Evolutionary conservation across 371 early-diverging fungal genomes (phyloP).

Genomic region (Neoconidiobolus thromboides): DNA sequence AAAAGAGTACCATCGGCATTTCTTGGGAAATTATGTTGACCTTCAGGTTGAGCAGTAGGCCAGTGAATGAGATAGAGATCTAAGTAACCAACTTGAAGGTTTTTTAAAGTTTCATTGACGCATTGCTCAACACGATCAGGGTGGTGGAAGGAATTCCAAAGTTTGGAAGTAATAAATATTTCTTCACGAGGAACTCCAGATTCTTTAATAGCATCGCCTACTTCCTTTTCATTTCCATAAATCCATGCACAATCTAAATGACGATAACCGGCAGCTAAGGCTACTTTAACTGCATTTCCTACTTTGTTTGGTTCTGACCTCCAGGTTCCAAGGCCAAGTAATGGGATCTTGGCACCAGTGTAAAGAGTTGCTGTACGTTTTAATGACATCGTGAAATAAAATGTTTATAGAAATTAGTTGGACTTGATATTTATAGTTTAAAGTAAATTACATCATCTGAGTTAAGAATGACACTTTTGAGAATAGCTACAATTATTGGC

Average conservation of each 20-base stretch:
- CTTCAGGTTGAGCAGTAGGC: slow-evolving; percentile 26
- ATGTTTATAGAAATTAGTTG: too few species aligned
- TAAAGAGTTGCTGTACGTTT: neutral
- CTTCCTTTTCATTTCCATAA: slow-evolving; percentile 41
- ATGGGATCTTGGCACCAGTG: slow-evolving; percentile 7
- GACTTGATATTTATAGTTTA: too few species aligned
- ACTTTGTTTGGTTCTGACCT: slow-evolving; percentile 3
- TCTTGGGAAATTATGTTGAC: slow-evolving; percentile 5
- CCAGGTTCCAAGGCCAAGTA: slow-evolving; percentile 10
- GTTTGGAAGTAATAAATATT: slow-evolving; percentile 51
- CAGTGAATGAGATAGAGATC: slow-evolving; percentile 62
- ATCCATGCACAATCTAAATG: slow-evolving; percentile 11
- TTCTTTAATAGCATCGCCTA: slow-evolving; percentile 32
- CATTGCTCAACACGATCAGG: slow-evolving; percentile 17
- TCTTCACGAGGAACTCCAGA: slow-evolving; percentile 39
- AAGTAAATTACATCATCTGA: too few species aligned
- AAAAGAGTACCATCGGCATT: neutral
- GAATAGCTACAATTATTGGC: too few species aligned
- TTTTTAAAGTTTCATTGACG: slow-evolving; percentile 14
- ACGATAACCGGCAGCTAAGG: slow-evolving; percentile 12
- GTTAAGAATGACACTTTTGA: too few species aligned
- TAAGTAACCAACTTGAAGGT: slow-evolving; percentile 36
- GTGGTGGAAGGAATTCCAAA: slow-evolving; percentile 25
- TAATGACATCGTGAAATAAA: neutral
- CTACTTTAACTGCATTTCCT: slow-evolving; percentile 1